phyloP scores from a whole-genome alignment of 73 alveolate genomes.

The Tetrahymena malaccensis region DNA sequence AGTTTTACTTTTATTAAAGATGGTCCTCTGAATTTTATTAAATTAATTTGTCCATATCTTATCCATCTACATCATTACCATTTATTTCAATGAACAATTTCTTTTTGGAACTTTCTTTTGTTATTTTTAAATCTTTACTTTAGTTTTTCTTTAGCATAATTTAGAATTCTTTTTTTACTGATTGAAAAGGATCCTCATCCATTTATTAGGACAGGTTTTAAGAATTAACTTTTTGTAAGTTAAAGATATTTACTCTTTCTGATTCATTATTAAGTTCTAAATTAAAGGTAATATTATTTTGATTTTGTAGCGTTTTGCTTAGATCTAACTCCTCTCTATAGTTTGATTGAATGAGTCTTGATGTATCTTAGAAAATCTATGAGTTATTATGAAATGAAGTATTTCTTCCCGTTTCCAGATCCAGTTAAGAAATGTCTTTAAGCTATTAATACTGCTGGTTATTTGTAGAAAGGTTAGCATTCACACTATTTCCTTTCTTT shows the following conservation, averaged over 20 bases:
- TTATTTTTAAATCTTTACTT: not conserved
- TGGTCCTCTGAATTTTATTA: not conserved
- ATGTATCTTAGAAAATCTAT: not conserved
- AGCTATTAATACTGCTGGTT: too few species aligned
- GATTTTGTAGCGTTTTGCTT: not conserved
- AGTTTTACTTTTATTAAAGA: not conserved
- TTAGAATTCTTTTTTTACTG: not conserved
- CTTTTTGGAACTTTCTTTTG: not conserved
- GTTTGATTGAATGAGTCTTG: not conserved
- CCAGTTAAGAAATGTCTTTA: not conserved
- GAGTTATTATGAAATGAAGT: not conserved
- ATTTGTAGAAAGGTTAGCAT: not conserved
- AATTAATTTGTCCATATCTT: not conserved
- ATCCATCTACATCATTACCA: not conserved
- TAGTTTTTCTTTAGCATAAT: not conserved
- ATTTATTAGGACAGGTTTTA: not conserved
- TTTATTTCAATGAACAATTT: not conserved
- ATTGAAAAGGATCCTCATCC: not conserved
- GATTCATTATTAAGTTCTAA: not conserved
- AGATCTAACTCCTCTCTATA: not conserved
- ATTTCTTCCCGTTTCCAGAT: not conserved
- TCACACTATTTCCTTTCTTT: too few species aligned
- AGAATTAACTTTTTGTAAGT: not conserved
- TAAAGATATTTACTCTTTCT: not conserved
- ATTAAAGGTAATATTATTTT: not conserved